phyloP scores from a whole-genome alignment of 345 rosid genomes.

The Turritis glabra region DNA sequence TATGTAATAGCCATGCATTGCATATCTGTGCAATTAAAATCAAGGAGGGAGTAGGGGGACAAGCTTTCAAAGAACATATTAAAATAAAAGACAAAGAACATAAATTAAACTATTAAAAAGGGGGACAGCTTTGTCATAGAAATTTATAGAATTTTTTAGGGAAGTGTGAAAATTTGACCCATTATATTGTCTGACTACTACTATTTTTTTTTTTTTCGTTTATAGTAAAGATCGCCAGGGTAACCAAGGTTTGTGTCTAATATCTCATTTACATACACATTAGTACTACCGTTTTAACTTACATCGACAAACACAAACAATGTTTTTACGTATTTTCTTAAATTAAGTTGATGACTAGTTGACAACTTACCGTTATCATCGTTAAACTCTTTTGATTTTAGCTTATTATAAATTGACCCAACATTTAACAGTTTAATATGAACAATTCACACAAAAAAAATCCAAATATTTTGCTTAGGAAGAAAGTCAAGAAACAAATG shows the following conservation, averaged over 20 bases:
- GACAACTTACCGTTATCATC: background rate
- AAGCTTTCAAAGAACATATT: conserved; percentile 37
- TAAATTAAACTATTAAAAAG: conserved; percentile 29
- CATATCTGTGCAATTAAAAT: background rate
- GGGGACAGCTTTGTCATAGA: conserved; percentile 36
- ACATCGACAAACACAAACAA: background rate
- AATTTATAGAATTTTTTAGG: conserved; percentile 37
- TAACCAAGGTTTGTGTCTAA: conserved; percentile 24
- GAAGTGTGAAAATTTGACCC: conserved; percentile 31
- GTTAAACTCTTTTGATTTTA: background rate
- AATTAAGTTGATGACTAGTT: no score
- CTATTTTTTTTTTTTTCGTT: background rate
- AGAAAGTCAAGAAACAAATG: background rate
- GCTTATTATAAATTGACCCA: background rate
- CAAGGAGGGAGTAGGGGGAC: background rate
- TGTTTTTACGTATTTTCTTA: background rate
- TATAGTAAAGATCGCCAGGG: conserved; percentile 2
- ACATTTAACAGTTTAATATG: background rate
- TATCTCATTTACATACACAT: background rate
- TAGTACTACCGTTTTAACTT: conserved; percentile 2
- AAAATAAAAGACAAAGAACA: conserved; percentile 25
- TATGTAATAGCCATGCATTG: background rate
- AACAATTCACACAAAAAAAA: background rate
- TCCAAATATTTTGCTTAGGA: conserved; percentile 1
- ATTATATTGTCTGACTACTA: conserved; percentile 22